Base-by-base conservation (phyloP, 2,329 filamentous ascomycete genomes). In the Myriosclerotinia scirpicola region DNA sequence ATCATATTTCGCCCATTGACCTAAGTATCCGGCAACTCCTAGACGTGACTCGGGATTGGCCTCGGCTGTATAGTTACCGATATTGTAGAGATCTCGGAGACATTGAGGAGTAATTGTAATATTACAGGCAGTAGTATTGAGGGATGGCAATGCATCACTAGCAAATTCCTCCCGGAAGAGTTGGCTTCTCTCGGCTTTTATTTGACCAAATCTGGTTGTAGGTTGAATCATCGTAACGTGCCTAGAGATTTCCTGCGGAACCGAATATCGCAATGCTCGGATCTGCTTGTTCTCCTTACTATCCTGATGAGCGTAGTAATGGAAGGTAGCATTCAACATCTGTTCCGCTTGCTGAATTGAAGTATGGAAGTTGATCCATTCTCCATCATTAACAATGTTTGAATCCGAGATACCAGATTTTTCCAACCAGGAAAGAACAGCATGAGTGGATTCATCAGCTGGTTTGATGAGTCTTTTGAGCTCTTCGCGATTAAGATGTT, bases 381-480 rank as follows among this genome's bases (percentile, higher is more conserved):
- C 84, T 71, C 82, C 82, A 58, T 84, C 81, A 1, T 83, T 77
- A 70, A 78, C 83, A 73, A 84, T 83, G 55, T 75, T 74, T n/a
- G 79, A 69, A 38, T 76, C 73, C 22, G 74, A 71, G 48, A 87
- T 79, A 58, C 81, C 84, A 72, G 84, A 81, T 67, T 82, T 81
- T 42, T 75, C 75, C 6, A 87, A 79, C 84, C 84, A 87, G 55
- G 83, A 80, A 58, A 83, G 80, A 22, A 87, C 83, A 20, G 83
- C 78, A 42, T 81, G 73, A 17, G 81, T 75, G 0, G 84, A 82
- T 71, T 85, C 79, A 3, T 83, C 78, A 8, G 79, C 76, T 5
- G 85, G 85, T 68, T 80, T 79, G 60, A 87, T 77, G 30, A 87
- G 78, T 64, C 81, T 78, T 50, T 83, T 78, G 30, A 87, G 81